Evolutionary conservation across 352 stramenopile genomes (phyloP).

Genomic region (Thalassiosira allenii): DNA sequence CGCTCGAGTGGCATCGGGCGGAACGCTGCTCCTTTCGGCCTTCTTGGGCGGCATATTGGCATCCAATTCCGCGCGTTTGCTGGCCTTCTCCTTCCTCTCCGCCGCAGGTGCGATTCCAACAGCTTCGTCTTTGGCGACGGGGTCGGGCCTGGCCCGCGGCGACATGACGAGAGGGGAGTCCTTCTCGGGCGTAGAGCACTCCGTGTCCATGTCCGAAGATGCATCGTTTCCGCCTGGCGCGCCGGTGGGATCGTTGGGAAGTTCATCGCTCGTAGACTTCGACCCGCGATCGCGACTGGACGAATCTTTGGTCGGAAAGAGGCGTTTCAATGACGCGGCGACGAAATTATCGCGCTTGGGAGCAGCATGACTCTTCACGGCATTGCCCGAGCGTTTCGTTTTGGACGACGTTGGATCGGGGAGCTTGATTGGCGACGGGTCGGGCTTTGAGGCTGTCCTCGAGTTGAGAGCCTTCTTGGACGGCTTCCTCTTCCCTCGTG

Average conservation of each 20-base stretch:
- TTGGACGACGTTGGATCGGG: constrained; percentile 30
- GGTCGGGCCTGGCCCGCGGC: constrained; percentile 27
- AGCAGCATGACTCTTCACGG: too few species aligned
- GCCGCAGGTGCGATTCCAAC: neutral
- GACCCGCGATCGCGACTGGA: neutral
- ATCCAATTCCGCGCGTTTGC: neutral
- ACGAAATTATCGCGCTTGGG: constrained; percentile 11
- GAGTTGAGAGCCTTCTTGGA: neutral
- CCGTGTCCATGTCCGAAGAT: constrained; percentile 51
- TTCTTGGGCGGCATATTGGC: neutral
- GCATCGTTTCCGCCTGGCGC: neutral
- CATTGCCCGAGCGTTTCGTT: too few species aligned
- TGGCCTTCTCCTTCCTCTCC: neutral
- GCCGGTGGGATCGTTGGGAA: neutral
- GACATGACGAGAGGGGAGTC: constrained; percentile 36
- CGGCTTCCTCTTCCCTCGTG: constrained; percentile 9
- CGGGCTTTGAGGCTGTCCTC: neutral
- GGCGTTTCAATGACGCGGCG: constrained; percentile 32
- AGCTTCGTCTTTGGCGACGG: neutral
- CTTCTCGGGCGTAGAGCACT: constrained; percentile 49
- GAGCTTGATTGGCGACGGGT: constrained; percentile 43
- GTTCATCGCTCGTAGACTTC: neutral
- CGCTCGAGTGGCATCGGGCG: too few species aligned
- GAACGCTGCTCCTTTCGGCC: too few species aligned
- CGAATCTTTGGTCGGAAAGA: constrained; percentile 29